Conservation (phyloP, 805 yeast species). For the Candida tallmaniae region DNA sequence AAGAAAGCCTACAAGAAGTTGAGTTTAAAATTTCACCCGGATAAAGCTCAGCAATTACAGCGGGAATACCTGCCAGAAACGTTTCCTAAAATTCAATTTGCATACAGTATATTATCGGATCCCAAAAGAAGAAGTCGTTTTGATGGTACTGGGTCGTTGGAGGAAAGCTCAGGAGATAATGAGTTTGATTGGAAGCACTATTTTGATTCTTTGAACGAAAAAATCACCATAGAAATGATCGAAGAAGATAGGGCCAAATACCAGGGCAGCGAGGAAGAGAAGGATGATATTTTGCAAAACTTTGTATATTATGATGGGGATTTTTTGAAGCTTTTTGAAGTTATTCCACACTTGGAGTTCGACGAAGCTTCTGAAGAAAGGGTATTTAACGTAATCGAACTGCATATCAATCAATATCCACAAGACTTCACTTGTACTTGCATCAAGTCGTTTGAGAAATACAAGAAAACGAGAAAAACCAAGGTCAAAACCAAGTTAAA, state of each 20-base stretch:
- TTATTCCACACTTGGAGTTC: conserved; percentile 72
- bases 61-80: conserved; percentile 1
- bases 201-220: conserved; percentile 43
- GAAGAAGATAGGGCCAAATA: conserved; percentile 64
- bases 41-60: conserved; percentile 43
- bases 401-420: conserved; percentile 32
- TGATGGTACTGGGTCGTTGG: conserved; percentile 67
- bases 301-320: conserved; percentile 64
- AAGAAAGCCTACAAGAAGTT: conserved; percentile 63
- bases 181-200: conserved; percentile 57
- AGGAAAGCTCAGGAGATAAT: conserved; percentile 31
- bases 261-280: conserved; percentile 58
- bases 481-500: conserved; percentile 46
- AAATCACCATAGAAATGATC: conserved; percentile 60
- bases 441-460: conserved; percentile 44
- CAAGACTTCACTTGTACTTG: conserved; percentile 30
- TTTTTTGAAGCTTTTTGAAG: conserved; percentile 64
- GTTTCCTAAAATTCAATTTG: conserved; percentile 71
- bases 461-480: conserved; percentile 45
- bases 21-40: conserved; percentile 69
- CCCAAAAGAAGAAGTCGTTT: conserved; percentile 48
- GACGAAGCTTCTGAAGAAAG: conserved; percentile 57
- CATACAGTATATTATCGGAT: conserved; percentile 67
- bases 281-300: conserved; percentile 55
- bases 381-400: conserved; percentile 47